Evolutionary conservation across 306 rosid genomes (phyloP), one percentile per base, ranked within the genome.

Genomic region (Sindora glabra): DNA sequence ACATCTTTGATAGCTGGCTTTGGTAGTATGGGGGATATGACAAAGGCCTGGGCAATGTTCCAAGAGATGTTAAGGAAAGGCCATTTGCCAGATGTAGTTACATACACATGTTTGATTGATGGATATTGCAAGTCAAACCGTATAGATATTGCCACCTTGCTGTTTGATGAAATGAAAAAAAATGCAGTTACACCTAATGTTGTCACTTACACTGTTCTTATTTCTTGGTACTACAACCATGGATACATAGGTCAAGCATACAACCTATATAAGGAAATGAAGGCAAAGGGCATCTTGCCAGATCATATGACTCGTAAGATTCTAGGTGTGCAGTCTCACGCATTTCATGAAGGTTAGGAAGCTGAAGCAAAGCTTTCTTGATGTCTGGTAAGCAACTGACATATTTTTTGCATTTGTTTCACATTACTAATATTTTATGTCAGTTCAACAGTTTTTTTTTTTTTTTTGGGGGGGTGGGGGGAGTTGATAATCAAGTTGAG

Each of bases 31-130:
- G 37, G 70, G 55, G 73, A 72, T 46, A 66, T 72, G 77, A 50
- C 27, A 39, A 77, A 41, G 61, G 94, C 94, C 11, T 44, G 16
- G 62, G 77, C 49, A 34, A 56, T 85, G 78, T 76, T 62, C 68
- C 40, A 67, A 57, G 80, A 77, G 66, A 82, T 82, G 86, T 59
- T 6, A 21, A 63, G 51, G 54, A 65, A 71, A 30, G 89, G 75
- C 34, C 57, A 48, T 66, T 66, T 30, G 10, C 89, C 82, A 34
- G 73, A 56, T 74, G 80, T 65, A 38, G 37, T 68, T 64, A 76
- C 92, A 18, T 81, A 79, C 62, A 81, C 83, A 14, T 79, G 84
- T 67, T 74, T 85, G 77, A 66, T 82, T 42, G 67, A 79, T 74
- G 86, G 75, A 36, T 85, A 48, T 57, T 77, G 77, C 77, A 82